These are phyloP conservation scores for Margaritispora aquatica DNA, from an alignment of 495 filamentous ascomycete genomes.

Conservation along the genomic window DNA sequence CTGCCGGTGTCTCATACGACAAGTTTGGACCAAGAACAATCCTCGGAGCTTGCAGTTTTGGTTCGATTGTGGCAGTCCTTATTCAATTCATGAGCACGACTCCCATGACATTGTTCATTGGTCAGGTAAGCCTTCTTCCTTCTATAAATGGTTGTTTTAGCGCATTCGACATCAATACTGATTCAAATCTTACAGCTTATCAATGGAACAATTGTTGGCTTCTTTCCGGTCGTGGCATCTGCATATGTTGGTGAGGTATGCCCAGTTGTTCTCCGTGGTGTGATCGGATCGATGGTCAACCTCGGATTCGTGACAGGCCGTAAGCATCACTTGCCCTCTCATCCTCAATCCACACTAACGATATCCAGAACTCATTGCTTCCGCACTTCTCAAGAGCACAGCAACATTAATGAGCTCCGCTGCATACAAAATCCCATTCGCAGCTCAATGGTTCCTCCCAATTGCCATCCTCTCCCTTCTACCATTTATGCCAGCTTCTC, in stretches of 20 bases:
- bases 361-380: conserved; percentile 45
- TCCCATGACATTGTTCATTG: conserved; percentile 52
- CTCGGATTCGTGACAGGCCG: neutral
- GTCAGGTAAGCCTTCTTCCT: conserved; percentile 31
- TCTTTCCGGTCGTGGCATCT: conserved; percentile 54
- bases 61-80: conserved; percentile 2
- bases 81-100: conserved; percentile 25
- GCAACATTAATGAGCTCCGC: conserved; percentile 44
- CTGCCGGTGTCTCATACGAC: neutral
- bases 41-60: neutral
- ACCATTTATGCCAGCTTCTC: conserved; percentile 63
- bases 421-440: conserved; percentile 41
- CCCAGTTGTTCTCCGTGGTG: conserved; percentile 53
- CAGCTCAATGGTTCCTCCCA: conserved; percentile 68
- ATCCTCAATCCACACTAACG: neutral
- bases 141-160: neutral
- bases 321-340: conserved; percentile 26
- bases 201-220: conserved; percentile 62
- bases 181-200: conserved; percentile 36
- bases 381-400: conserved; percentile 52
- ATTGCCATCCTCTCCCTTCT: conserved; percentile 62
- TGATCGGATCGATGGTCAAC: conserved; percentile 20
- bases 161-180: neutral
- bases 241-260: conserved; percentile 69
- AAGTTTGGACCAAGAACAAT: neutral